Evolutionary conservation across 208 protist genomes (phyloP).

Genomic region (Entamoeba invadens): DNA sequence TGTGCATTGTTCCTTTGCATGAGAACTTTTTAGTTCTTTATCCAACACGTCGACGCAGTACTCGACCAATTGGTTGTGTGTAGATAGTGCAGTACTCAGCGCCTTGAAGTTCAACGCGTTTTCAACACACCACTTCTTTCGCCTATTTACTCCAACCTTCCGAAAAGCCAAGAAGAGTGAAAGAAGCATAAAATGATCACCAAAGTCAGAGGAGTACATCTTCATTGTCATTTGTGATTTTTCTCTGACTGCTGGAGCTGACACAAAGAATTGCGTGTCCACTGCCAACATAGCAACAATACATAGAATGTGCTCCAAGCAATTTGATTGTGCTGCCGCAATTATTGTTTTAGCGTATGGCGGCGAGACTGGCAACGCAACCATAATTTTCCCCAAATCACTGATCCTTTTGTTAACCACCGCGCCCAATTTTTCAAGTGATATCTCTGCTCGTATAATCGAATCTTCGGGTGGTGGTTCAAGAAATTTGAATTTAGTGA

Average conservation of each 20-base stretch:
- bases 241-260: not conserved
- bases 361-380: not conserved
- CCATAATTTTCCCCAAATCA: not conserved
- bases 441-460: not conserved
- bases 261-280: not conserved
- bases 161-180: not conserved
- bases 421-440: not conserved
- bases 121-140: not conserved
- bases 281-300: constrained; percentile 15
- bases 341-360: not conserved
- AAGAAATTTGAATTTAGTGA: not conserved
- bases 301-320: not conserved
- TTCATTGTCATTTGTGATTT: not conserved
- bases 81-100: not conserved
- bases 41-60: not conserved
- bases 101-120: not conserved
- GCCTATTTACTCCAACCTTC: not conserved
- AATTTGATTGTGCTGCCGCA: not conserved
- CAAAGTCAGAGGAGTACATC: not conserved
- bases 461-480: not conserved
- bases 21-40: not conserved
- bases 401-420: not conserved
- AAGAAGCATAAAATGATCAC: not conserved
- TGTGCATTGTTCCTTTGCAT: not conserved
- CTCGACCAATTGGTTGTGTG: not conserved